Percentiles rank a stretch among this genome's conserved stretches.
Conservation (phyloP, 1,284 basidiomycete species). For the Papiliotrema nemorosa region DNA sequence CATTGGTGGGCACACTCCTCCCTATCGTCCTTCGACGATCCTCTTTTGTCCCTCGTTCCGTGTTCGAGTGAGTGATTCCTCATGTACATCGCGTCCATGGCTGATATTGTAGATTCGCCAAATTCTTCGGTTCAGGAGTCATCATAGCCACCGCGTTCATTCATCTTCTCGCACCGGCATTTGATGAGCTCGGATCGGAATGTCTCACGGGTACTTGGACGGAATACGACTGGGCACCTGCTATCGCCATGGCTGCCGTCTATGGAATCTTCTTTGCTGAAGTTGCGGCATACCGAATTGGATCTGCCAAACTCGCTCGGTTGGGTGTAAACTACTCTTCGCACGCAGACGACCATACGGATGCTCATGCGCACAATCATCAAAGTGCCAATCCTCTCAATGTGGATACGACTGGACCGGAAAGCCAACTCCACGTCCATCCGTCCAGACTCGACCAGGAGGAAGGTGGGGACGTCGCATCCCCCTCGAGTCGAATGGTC, state of each 20-base stretch:
- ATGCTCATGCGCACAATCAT: constrained; percentile 62
- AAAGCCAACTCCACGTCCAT: constrained; percentile 28
- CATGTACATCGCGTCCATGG: background rate
- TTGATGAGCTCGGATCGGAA: constrained; percentile 64
- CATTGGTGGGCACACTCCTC: constrained; percentile 70
- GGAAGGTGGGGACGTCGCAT: constrained; percentile 2
- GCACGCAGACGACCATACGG: constrained; percentile 56
- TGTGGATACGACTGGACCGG: constrained; percentile 29
- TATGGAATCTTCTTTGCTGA: constrained; percentile 82
- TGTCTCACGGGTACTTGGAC: constrained; percentile 72
- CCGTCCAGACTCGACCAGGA: constrained; percentile 9
- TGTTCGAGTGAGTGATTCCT: constrained; percentile 65
- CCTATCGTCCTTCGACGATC: constrained; percentile 71
- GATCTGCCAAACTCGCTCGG: constrained; percentile 41
- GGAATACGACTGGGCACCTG: constrained; percentile 74
- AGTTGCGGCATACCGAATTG: constrained; percentile 69
- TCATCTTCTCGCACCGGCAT: constrained; percentile 73
- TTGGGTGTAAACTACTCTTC: constrained; percentile 41
- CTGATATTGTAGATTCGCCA: constrained; percentile 62
- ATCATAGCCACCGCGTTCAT: constrained; percentile 93
- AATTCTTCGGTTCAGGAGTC: constrained; percentile 93
- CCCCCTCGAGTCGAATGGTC: constrained; percentile 1
- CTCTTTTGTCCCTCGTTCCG: constrained; percentile 59
- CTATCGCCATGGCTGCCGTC: constrained; percentile 72
- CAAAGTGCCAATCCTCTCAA: constrained; percentile 56